These are phyloP conservation scores for Vitis labrusca DNA, from an alignment of 164 flowering plant species.

Conservation along the genomic window DNA sequence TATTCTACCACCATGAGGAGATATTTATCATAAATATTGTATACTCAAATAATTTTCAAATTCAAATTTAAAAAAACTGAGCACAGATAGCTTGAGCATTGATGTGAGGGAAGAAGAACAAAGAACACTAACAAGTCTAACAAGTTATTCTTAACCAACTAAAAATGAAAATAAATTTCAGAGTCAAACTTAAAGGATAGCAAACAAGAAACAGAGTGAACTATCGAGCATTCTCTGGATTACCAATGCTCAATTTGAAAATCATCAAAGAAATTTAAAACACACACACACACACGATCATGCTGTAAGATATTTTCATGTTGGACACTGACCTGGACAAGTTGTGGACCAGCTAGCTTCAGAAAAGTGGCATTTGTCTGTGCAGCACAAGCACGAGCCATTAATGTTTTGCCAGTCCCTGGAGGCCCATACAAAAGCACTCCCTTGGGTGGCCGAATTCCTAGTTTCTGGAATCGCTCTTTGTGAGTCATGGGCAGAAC, in stretches of 20 bases:
- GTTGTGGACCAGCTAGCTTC: slow-evolving; percentile 24
- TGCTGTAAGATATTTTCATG: slow-evolving; percentile 15
- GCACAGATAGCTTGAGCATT: too few relatives aligned
- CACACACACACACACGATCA: slow-evolving; percentile 23
- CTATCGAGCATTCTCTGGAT: too few relatives aligned
- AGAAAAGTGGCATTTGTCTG: slow-evolving; percentile 30
- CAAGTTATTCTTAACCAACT: too few relatives aligned
- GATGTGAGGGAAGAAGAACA: too few relatives aligned
- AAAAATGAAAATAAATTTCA: too few relatives aligned
- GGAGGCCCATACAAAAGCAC: slow-evolving; percentile 24
- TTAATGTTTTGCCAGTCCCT: slow-evolving; percentile 23
- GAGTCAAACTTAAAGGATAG: too few relatives aligned
- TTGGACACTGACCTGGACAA: slow-evolving; percentile 15
- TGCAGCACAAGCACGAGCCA: slow-evolving; percentile 29
- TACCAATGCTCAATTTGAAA: not conserved
- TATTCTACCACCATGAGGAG: too few relatives aligned
- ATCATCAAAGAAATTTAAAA: slow-evolving; percentile 13
- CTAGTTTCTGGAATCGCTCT: slow-evolving; percentile 19
- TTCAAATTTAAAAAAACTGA: too few relatives aligned
- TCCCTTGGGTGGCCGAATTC: slow-evolving; percentile 23
- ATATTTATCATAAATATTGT: too few relatives aligned
- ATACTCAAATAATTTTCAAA: too few relatives aligned
- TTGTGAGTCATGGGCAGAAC: slow-evolving; percentile 21
- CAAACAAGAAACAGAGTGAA: too few relatives aligned
- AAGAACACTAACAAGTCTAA: too few relatives aligned